Evolutionary conservation across 2,329 filamentous ascomycete species (phyloP), one percentile per base, ranked within the genome.

Genomic region (Polytolypa hystricis): DNA sequence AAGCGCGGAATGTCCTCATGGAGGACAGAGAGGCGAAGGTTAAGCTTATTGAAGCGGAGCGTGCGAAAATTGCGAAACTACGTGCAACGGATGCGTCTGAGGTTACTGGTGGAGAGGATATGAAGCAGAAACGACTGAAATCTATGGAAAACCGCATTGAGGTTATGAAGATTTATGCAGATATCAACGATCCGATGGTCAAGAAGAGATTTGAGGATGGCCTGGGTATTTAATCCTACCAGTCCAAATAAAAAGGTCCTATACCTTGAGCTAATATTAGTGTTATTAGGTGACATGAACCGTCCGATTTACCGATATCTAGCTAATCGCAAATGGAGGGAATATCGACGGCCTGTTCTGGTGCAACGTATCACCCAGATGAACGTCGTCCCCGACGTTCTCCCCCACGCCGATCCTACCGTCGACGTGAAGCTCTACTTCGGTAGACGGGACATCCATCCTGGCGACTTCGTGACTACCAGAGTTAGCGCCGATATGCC

Each of bases 171-270:
- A 80, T 98, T 26, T 64, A 82, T 43, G 87, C 86, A 16, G 91
- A 98, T 55, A 86, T 93, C 61, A 96, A 96, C 58, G 91, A 96
- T 55, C 91, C 91, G 1, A 51, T 85, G 25, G 84, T 96, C 43
- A 95, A 95, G 74, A 84, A 85, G 64, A 79, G 75, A 47, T 96
- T 93, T 48, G 91, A 98, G 57, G 87, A 96, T 60, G 86, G 87
- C 16, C 62, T 80, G 51, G 86, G 89, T 94, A 67, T 50, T 73
- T 36, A 12, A 14, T 20, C 11, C 12, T 15, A 11, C 26, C 16
- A 5, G 2, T 30, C n/a, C 25, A 29, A 11, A 30, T 29, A 27
- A 20, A 35, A 38, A 37, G 43, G 34, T 35, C 27, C 12, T 32
- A 11, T 25, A 32, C 33, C 20, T 35, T 33, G 18, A 36, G 9